Conservation (phyloP, 768 basidiomycete genomes). For the Pholiota microspora region DNA sequence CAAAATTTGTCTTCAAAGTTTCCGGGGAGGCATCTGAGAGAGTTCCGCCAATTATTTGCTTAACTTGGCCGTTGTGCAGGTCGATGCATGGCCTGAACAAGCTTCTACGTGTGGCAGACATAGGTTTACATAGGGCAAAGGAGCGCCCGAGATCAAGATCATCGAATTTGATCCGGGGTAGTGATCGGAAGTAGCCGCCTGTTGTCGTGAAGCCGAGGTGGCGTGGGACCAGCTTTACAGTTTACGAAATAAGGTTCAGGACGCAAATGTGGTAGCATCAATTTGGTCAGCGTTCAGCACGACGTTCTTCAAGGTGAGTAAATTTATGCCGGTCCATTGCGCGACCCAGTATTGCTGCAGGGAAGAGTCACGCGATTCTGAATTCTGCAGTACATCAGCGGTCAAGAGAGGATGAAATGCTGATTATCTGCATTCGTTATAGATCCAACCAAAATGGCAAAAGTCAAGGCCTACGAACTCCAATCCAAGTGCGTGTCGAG, state of each 20-base stretch:
- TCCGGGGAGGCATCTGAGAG: conserved; percentile 66
- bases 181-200: conserved; percentile 27
- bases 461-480: conserved; percentile 96
- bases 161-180: not conserved
- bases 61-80: conserved; percentile 92
- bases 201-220: conserved; percentile 6
- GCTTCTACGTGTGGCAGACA: conserved; percentile 37
- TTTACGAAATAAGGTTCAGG: conserved; percentile 44
- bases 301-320: conserved; percentile 45
- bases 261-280: conserved; percentile 29
- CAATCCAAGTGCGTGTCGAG: conserved; percentile 79
- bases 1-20: conserved; percentile 82
- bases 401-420: conserved; percentile 8
- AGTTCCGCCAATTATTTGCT: conserved; percentile 97
- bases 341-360: conserved; percentile 5
- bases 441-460: conserved; percentile 68
- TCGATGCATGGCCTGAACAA: conserved; percentile 95
- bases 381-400: conserved; percentile 1
- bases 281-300: conserved; percentile 34
- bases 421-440: conserved; percentile 11
- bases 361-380: not conserved
- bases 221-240: conserved; percentile 42
- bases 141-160: conserved; percentile 12
- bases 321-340: conserved; percentile 16
- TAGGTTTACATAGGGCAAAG: not conserved